These are phyloP conservation scores for Puccinia novopanici DNA, from an alignment of 1,284 basidiomycete species.

Conservation along the genomic window DNA sequence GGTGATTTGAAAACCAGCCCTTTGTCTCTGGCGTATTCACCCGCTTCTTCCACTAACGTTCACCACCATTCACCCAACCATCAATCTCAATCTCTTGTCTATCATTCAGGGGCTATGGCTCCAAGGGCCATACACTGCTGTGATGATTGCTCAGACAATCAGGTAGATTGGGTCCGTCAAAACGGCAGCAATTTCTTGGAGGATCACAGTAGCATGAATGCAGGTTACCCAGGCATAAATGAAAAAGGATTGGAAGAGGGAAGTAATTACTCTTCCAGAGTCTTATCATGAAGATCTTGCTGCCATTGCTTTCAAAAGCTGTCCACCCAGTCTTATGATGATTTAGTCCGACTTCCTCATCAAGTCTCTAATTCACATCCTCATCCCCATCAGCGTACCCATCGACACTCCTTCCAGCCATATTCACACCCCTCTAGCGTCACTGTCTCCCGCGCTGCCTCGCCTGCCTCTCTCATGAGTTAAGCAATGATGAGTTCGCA, in stretches of 20 bases:
- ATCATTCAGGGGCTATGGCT: slow-evolving; percentile 20
- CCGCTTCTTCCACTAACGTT: not conserved
- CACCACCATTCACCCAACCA: slow-evolving; percentile 25
- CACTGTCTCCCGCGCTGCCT: slow-evolving; percentile 15
- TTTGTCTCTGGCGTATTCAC: not conserved
- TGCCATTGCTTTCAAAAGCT: not conserved
- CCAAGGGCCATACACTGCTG: not conserved
- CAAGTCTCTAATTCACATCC: slow-evolving; percentile 29
- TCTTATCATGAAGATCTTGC: slow-evolving; percentile 10
- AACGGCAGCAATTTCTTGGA: not conserved
- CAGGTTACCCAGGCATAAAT: not conserved
- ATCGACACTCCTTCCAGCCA: slow-evolving; percentile 43
- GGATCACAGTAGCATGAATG: not conserved
- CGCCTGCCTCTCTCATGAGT: slow-evolving; percentile 27
- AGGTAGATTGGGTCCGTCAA: not conserved
- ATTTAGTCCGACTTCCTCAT: slow-evolving; percentile 37
- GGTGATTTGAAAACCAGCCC: slow-evolving; percentile 9
- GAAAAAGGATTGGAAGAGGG: slow-evolving; percentile 13
- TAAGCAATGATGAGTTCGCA: slow-evolving; percentile 14
- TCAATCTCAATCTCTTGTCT: not conserved
- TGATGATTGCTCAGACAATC: not conserved
- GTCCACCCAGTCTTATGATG: slow-evolving; percentile 5
- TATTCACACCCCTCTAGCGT: slow-evolving; percentile 45
- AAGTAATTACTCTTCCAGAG: not conserved
- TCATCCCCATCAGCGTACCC: slow-evolving; percentile 36